Evolutionary conservation across 2,329 filamentous ascomycete genomes (phyloP).

Genomic region (Anthostomella pinea): DNA sequence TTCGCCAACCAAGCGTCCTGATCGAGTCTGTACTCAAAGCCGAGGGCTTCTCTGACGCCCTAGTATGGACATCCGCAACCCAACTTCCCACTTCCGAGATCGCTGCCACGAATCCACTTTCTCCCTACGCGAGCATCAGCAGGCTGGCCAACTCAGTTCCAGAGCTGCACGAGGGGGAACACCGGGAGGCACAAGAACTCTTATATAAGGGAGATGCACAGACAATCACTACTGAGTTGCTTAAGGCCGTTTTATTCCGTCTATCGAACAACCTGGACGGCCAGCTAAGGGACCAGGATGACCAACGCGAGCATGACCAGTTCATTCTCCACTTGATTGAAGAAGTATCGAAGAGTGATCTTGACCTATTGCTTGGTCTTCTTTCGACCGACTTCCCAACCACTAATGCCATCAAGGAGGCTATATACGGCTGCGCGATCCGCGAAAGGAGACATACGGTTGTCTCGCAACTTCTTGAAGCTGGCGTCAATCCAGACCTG

Average conservation of each 20-base stretch:
- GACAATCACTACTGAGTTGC: constrained; percentile 3
- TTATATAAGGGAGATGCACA: neutral
- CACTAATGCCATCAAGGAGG: constrained; percentile 6
- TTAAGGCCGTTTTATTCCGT: constrained; percentile 6
- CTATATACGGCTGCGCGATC: constrained; percentile 4
- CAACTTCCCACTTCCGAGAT: no score
- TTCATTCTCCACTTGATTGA: neutral
- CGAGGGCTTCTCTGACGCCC: no score
- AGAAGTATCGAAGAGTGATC: constrained; percentile 1
- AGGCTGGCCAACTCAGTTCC: constrained; percentile 1
- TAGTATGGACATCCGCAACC: no score
- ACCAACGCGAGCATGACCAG: no score
- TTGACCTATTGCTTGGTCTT: neutral
- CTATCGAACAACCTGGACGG: constrained; percentile 11
- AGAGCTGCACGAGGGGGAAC: neutral
- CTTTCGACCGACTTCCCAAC: constrained; percentile 2
- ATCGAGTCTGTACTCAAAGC: no score
- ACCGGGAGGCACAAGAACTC: neutral
- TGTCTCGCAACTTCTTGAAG: constrained; percentile 5
- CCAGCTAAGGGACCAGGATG: no score
- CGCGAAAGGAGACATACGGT: neutral
- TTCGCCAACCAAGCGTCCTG: no score
- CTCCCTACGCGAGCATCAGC: neutral
- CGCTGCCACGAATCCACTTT: no score
- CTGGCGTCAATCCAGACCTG: constrained; percentile 5